Evolutionary conservation across 2,329 filamentous ascomycete genomes (phyloP).

Genomic region (Colletotrichum sp.): DNA sequence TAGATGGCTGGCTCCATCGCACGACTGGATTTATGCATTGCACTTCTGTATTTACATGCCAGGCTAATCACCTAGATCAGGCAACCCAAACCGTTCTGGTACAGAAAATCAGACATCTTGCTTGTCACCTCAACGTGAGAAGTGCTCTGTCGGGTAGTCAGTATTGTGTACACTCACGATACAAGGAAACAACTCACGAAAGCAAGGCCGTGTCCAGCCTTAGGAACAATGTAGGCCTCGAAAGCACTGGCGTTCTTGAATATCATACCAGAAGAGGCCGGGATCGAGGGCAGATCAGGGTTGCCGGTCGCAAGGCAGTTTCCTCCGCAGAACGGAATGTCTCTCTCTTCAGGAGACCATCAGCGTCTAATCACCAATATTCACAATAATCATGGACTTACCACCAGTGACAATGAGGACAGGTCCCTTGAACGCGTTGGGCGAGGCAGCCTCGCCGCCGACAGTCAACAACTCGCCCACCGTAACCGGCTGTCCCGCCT

Average conservation of each 20-base stretch:
- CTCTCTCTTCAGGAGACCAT: constrained; percentile 36
- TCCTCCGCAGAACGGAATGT: constrained; percentile 66
- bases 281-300: constrained; percentile 43
- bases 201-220: constrained; percentile 57
- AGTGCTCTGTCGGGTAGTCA: constrained; percentile 27
- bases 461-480: constrained; percentile 65
- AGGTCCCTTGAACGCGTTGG: constrained; percentile 54
- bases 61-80: background rate
- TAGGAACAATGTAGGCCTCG: constrained; percentile 57
- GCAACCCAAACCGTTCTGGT: constrained; percentile 22
- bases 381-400: constrained; percentile 25
- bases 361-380: background rate
- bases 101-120: constrained; percentile 42
- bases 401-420: constrained; percentile 65
- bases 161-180: background rate
- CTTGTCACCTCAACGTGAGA: constrained; percentile 36
- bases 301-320: constrained; percentile 56
- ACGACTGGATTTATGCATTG: background rate
- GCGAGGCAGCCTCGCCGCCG: constrained; percentile 36
- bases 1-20: background rate
- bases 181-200: constrained; percentile 30
- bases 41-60: background rate
- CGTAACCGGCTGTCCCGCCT: constrained; percentile 60
- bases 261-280: constrained; percentile 41
- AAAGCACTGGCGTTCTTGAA: constrained; percentile 55